Percentiles rank a stretch among this genome's conserved stretches.
Conservation (phyloP, 1,139 yeast genomes). For the Blastobotrys aristatus region DNA sequence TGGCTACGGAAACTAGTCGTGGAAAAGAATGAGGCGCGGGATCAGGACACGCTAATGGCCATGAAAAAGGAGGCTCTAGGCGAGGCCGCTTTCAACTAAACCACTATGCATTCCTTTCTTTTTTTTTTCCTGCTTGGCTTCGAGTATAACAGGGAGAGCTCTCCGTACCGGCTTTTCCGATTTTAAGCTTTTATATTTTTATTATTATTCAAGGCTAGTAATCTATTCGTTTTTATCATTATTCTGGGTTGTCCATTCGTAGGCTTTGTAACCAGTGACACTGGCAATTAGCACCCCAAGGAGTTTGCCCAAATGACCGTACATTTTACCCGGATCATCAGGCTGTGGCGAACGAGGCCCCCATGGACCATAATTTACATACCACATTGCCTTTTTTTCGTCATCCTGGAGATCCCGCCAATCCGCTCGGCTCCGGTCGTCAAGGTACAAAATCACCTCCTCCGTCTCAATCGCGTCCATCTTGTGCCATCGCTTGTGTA, state of each 20-base stretch:
- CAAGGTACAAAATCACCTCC: constrained; percentile 41
- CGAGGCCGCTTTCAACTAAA: too few relatives aligned
- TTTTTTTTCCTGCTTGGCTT: not conserved
- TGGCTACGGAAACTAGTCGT: constrained; percentile 71
- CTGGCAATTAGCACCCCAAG: constrained; percentile 25
- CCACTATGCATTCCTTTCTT: not conserved
- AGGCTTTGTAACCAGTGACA: constrained; percentile 29
- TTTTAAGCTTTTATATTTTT: not conserved
- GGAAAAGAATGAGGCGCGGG: constrained; percentile 48
- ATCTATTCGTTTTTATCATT: not conserved
- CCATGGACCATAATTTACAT: constrained; percentile 37
- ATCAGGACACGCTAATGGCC: constrained; percentile 28
- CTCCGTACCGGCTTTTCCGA: not conserved
- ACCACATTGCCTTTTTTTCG: constrained; percentile 36
- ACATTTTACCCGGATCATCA: constrained; percentile 28
- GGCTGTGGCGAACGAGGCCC: constrained; percentile 33
- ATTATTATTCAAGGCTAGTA: too few relatives aligned
- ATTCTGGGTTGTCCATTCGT: not conserved
- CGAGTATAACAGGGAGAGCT: not conserved
- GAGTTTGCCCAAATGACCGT: constrained; percentile 26
- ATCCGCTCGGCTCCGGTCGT: constrained; percentile 41
- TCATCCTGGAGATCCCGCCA: constrained; percentile 37
- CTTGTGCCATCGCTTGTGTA: constrained; percentile 36
- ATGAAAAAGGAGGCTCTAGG: constrained; percentile 25
- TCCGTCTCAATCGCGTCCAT: constrained; percentile 39